phyloP scores from a whole-genome alignment of 2,329 filamentous ascomycete species.

The Cladophialophora carrionii region DNA sequence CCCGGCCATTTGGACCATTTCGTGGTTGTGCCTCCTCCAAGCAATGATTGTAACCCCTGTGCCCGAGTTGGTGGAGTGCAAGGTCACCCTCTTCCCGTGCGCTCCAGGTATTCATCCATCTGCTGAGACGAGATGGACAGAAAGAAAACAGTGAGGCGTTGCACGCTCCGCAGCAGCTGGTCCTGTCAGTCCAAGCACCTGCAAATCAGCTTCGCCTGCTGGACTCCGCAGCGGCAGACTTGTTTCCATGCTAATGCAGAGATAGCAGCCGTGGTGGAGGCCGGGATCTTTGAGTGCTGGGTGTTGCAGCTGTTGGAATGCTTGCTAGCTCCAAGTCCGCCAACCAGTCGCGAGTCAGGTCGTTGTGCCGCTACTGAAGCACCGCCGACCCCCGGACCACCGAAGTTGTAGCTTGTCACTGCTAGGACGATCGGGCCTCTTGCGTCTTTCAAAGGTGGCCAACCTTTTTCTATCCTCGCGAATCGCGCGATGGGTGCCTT shows the following conservation, averaged over 20 bases:
- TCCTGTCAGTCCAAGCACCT: not conserved
- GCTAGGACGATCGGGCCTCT: not conserved
- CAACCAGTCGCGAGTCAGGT: not conserved
- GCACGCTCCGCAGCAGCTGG: not conserved
- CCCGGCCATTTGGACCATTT: not conserved
- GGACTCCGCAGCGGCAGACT: not conserved
- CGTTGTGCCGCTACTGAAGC: not conserved
- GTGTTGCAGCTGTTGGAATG: slow-evolving; percentile 1
- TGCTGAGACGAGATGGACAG: not conserved
- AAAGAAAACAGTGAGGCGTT: not conserved
- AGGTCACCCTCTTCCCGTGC: not conserved
- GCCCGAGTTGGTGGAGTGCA: not conserved
- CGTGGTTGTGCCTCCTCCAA: not conserved
- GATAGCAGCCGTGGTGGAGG: not conserved
- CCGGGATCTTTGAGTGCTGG: not conserved
- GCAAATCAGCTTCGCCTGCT: not conserved
- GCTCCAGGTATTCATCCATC: not conserved
- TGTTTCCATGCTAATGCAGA: slow-evolving; percentile 3
- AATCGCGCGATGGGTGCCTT: not conserved
- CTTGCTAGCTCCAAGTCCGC: not conserved
- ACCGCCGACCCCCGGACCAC: not conserved
- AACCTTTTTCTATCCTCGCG: not conserved
- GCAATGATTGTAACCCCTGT: not conserved
- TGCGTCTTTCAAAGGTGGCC: not conserved
- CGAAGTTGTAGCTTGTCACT: not conserved